A percentile compares a stretch with the other conserved stretches of the same genome.
phyloP scores from a whole-genome alignment of 345 rosid species.

The Aquilaria yunnanensis region DNA sequence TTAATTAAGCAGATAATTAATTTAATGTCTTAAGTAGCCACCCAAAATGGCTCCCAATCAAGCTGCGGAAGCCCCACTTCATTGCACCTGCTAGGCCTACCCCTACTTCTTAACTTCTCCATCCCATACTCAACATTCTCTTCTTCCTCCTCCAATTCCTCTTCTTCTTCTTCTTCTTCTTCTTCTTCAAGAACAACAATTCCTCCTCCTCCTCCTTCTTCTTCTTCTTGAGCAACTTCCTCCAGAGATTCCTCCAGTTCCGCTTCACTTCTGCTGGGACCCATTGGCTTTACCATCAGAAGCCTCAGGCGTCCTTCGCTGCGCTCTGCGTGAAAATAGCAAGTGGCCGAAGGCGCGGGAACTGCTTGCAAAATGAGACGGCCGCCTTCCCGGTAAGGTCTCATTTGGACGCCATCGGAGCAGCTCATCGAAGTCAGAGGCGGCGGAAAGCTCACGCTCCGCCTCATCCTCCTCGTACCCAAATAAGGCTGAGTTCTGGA shows the following conservation, averaged over 20 bases:
- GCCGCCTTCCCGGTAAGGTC: slow-evolving; percentile 60
- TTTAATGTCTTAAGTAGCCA: slow-evolving; percentile 32
- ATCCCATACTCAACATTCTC: slow-evolving; percentile 28
- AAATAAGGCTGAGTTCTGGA: slow-evolving; percentile 5
- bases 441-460: slow-evolving; percentile 57
- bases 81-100: slow-evolving; percentile 40
- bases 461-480: slow-evolving; percentile 14
- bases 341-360: slow-evolving; percentile 20
- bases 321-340: slow-evolving; percentile 56
- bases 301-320: slow-evolving; percentile 66
- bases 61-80: slow-evolving; percentile 40
- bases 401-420: slow-evolving; percentile 37
- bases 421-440: slow-evolving; percentile 59
- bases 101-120: slow-evolving; percentile 11
- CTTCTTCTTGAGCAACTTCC: slow-evolving; percentile 3
- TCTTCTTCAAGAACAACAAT: slow-evolving; percentile 1
- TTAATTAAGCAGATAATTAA: too few species aligned
- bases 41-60: slow-evolving; percentile 46
- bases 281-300: slow-evolving; percentile 15
- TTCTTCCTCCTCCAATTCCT: slow-evolving; percentile 14
- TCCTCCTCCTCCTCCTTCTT: slow-evolving; percentile 9
- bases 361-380: slow-evolving; percentile 64
- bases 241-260: slow-evolving; percentile 10
- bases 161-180: slow-evolving; percentile 16
- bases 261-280: background rate